phyloP scores from a whole-genome alignment of 2,329 filamentous ascomycete genomes.

The Alternaria arborescens region DNA sequence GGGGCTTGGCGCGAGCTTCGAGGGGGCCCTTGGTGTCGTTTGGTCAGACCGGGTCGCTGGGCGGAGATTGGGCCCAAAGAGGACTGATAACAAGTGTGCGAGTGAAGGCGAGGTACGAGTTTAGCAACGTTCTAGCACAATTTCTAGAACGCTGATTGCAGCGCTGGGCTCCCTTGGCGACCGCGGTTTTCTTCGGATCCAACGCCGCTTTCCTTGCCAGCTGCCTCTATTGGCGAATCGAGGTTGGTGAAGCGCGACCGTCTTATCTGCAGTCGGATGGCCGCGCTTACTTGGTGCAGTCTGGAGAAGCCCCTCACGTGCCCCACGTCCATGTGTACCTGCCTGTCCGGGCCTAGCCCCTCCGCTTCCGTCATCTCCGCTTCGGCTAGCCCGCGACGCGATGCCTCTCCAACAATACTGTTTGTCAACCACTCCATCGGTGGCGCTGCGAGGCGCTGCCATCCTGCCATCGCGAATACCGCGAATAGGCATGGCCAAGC shows the following conservation, averaged over 20 bases:
- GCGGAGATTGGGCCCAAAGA: conserved; percentile 25
- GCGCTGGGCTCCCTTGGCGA: conserved; percentile 20
- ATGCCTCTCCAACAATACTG: conserved; percentile 12
- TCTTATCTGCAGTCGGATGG: conserved; percentile 24
- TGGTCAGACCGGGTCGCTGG: conserved; percentile 23
- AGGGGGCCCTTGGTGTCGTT: conserved; percentile 3
- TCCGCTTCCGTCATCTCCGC: conserved; percentile 12
- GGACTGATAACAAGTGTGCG: conserved; percentile 25
- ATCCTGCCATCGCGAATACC: conserved; percentile 8
- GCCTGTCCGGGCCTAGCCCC: neutral
- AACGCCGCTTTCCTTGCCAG: conserved; percentile 31
- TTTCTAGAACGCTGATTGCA: conserved; percentile 31
- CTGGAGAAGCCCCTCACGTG: conserved; percentile 30
- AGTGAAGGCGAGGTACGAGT: neutral
- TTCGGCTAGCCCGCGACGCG: conserved; percentile 19
- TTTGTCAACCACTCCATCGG: conserved; percentile 24
- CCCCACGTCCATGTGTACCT: conserved; percentile 16
- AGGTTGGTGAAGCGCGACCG: conserved; percentile 4
- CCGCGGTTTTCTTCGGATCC: conserved; percentile 18
- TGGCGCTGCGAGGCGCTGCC: conserved; percentile 24
- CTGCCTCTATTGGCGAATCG: conserved; percentile 31
- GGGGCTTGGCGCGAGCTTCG: conserved; percentile 8
- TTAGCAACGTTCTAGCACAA: conserved; percentile 26
- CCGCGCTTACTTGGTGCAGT: conserved; percentile 18
- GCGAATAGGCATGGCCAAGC: conserved; percentile 7